phyloP scores from a whole-genome alignment of 805 yeast species.

The Komagataella populi region DNA sequence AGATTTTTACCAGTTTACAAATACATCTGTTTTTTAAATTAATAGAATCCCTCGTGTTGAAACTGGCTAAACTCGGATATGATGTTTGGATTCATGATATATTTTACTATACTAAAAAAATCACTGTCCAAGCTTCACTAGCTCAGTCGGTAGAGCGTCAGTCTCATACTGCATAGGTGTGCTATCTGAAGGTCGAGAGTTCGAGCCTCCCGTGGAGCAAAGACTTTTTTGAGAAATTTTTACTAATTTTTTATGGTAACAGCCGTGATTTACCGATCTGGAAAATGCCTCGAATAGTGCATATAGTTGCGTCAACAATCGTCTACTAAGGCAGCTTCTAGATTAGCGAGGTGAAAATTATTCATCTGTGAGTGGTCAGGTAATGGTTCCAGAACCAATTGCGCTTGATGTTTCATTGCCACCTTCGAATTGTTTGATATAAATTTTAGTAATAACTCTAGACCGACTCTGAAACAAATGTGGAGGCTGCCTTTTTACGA shows the following conservation, averaged over 20 bases:
- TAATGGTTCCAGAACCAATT: background rate
- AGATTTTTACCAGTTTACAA: no score
- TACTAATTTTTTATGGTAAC: background rate
- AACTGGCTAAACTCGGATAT: background rate
- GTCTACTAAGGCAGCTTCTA: background rate
- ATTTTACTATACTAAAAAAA: no score
- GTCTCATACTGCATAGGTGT: conserved; percentile 6
- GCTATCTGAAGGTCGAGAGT: conserved; percentile 6
- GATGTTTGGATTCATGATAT: no score
- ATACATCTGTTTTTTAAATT: no score
- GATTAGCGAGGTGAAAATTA: background rate
- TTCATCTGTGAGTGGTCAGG: background rate
- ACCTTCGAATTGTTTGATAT: background rate
- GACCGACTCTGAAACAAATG: background rate
- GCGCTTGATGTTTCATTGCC: background rate
- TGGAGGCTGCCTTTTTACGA: background rate
- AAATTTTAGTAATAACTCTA: background rate
- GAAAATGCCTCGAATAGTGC: background rate
- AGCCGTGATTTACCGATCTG: background rate
- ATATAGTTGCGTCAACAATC: background rate
- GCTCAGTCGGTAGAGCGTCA: conserved; percentile 10
- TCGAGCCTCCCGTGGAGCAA: conserved; percentile 5
- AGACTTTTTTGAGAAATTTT: background rate
- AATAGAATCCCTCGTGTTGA: no score
- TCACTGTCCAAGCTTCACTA: conserved; percentile 3